Percentiles rank a stretch among this genome's conserved stretches.
These are phyloP conservation scores for Cryphonectria parasitica DNA, from an alignment of 2,329 filamentous ascomycete species.

Conservation along the genomic window DNA sequence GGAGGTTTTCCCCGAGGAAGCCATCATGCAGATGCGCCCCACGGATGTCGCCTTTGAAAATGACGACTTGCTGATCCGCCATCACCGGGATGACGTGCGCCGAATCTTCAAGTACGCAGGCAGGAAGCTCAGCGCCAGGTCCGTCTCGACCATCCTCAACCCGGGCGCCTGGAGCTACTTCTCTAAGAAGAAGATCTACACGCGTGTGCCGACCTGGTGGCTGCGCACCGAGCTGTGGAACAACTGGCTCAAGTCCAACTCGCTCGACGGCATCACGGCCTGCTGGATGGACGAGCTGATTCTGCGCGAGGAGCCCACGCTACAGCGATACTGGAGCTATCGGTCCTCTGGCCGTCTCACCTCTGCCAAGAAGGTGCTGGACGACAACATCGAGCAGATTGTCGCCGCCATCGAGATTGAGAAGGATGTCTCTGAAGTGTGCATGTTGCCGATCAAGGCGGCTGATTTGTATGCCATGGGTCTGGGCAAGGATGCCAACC, in stretches of 20 bases:
- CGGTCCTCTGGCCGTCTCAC: constrained; percentile 48
- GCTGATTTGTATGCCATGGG: constrained; percentile 48
- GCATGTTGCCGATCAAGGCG: constrained; percentile 44
- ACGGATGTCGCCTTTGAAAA: constrained; percentile 38
- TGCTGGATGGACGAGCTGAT: constrained; percentile 56
- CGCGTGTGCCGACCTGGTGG: constrained; percentile 48
- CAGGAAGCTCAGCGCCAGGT: constrained; percentile 26
- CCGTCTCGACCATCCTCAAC: constrained; percentile 34
- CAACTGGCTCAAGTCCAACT: constrained; percentile 49
- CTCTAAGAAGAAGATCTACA: constrained; percentile 37
- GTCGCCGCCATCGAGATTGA: constrained; percentile 44
- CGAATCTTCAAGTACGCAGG: constrained; percentile 34
- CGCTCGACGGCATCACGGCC: constrained; percentile 52
- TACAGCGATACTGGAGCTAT: constrained; percentile 49
- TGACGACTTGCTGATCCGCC: constrained; percentile 43
- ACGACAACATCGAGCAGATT: constrained; percentile 42
- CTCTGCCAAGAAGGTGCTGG: constrained; percentile 48
- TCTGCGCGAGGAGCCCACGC: constrained; percentile 49
- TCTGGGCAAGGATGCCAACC: constrained; percentile 45
- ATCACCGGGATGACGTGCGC: constrained; percentile 36
- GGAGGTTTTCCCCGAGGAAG: constrained; percentile 37
- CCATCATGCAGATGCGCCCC: constrained; percentile 36
- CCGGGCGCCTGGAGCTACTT: constrained; percentile 33
- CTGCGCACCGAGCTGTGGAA: constrained; percentile 55
- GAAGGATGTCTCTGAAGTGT: constrained; percentile 44